phyloP scores from a whole-genome alignment of 441 rosid genomes.

The Pelargonium cotyledonis region DNA sequence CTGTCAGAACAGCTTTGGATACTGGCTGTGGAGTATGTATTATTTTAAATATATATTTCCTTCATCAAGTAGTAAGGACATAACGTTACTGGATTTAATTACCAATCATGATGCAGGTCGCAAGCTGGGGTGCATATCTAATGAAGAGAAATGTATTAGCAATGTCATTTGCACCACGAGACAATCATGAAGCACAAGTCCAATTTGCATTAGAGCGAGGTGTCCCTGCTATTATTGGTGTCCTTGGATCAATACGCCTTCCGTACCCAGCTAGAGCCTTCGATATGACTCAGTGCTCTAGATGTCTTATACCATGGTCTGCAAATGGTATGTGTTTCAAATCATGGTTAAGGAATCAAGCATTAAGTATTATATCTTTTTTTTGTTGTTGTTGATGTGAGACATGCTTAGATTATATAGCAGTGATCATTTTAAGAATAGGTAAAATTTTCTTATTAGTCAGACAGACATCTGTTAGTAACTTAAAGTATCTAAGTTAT shows the following conservation, averaged over 20 bases:
- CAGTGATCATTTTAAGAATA: too few species aligned
- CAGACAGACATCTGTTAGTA: too few species aligned
- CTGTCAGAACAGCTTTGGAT: constrained; percentile 92
- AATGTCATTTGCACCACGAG: constrained; percentile 98
- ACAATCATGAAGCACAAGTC: constrained; percentile 96
- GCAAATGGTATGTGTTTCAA: constrained; percentile 54
- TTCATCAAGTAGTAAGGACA: not conserved
- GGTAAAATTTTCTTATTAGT: too few species aligned
- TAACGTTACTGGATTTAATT: too few species aligned
- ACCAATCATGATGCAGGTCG: constrained; percentile 48
- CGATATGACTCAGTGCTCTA: constrained; percentile 98
- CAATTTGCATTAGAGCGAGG: constrained; percentile 98
- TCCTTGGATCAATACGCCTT: constrained; percentile 15
- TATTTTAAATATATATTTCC: not conserved
- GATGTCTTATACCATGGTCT: constrained; percentile 96
- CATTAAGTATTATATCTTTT: not conserved
- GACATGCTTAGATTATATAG: too few species aligned
- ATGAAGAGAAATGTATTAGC: constrained; percentile 91
- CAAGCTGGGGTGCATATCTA: constrained; percentile 96
- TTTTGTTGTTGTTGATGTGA: not conserved
- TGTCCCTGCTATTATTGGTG: constrained; percentile 96
- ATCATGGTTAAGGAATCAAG: not conserved
- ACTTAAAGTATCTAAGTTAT: too few species aligned
- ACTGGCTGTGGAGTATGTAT: constrained; percentile 94
- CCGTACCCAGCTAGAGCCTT: constrained; percentile 91